Evolutionary conservation across 208 protist species (phyloP).

Genomic region (Tritrichomonas foetus): DNA sequence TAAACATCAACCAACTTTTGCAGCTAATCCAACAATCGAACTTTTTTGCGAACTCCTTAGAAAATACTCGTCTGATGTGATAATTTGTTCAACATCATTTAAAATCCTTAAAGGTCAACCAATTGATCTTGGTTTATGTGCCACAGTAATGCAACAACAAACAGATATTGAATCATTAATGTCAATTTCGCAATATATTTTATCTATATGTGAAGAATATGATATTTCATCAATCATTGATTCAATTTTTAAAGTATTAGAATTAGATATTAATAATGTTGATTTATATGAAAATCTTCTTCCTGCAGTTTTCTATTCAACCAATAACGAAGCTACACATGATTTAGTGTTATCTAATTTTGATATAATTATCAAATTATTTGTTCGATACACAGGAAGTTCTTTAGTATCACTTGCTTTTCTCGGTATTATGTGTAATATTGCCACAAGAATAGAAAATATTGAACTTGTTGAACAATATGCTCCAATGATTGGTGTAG

Average conservation of each 20-base stretch:
- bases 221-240: background rate
- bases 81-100: background rate
- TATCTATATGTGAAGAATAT: background rate
- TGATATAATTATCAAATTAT: background rate
- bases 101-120: background rate
- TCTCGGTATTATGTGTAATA: background rate
- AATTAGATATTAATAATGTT: background rate
- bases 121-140: background rate
- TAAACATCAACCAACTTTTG: background rate
- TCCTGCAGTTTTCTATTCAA: background rate
- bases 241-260: background rate
- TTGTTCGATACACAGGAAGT: background rate
- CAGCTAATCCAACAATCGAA: background rate
- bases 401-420: background rate
- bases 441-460: background rate
- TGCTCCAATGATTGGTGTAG: background rate
- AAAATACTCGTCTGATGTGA: background rate
- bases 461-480: background rate
- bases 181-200: background rate
- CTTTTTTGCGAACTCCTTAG: background rate
- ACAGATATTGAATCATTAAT: background rate
- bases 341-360: background rate
- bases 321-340: background rate
- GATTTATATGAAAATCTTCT: background rate
- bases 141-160: background rate